phyloP scores from a whole-genome alignment of 2,329 filamentous ascomycete genomes.

The Hyphodiscus sp. region DNA sequence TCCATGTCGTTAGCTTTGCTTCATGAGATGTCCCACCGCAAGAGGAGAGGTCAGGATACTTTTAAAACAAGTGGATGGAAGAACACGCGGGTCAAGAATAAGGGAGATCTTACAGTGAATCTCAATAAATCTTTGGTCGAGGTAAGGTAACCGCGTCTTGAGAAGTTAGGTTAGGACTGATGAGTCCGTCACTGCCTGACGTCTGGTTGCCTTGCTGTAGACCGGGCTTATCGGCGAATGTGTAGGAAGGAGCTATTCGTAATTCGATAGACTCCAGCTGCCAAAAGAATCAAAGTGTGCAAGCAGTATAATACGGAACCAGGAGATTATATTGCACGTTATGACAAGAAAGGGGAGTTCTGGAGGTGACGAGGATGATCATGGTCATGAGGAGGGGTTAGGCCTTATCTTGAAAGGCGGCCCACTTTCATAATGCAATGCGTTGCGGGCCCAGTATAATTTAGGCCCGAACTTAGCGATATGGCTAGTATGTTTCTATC shows the following conservation, averaged over 20 bases:
- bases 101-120: background rate
- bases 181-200: background rate
- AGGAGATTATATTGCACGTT: background rate
- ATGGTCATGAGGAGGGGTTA: background rate
- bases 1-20: slow-evolving; percentile 29
- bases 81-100: background rate
- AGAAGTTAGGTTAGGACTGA: background rate
- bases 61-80: background rate
- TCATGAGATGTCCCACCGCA: slow-evolving; percentile 17
- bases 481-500: no score
- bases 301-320: background rate
- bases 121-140: background rate
- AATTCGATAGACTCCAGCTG: background rate
- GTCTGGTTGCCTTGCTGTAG: background rate
- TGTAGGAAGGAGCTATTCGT: background rate
- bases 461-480: no score
- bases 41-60: background rate
- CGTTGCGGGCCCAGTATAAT: no score
- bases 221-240: background rate
- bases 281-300: background rate
- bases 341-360: background rate
- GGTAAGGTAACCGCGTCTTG: background rate
- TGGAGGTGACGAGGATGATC: background rate
- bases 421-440: background rate
- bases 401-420: background rate